Conservation (phyloP, 1,139 yeast species). For the Candida buenavistaensis region DNA sequence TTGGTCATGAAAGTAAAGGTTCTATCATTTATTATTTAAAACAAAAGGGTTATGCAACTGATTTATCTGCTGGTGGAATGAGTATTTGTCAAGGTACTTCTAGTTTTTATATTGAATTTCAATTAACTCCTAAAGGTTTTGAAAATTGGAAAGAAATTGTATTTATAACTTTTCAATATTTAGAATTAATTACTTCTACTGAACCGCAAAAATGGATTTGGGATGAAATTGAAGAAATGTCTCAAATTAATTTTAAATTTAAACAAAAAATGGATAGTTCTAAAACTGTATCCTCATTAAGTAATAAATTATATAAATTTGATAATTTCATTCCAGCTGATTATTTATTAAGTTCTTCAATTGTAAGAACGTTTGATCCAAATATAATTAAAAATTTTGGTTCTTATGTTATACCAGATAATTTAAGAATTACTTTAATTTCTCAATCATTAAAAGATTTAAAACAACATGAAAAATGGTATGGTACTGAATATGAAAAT, state of each 20-base stretch:
- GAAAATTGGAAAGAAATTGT: constrained; percentile 62
- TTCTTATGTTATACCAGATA: constrained; percentile 51
- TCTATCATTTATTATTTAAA: constrained; percentile 73
- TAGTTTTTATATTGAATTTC: constrained; percentile 65
- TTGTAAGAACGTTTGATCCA: constrained; percentile 61
- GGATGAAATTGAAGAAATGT: constrained; percentile 48
- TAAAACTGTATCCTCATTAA: constrained; percentile 54
- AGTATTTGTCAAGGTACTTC: constrained; percentile 71
- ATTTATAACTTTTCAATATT: constrained; percentile 65
- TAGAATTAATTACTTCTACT: constrained; percentile 49
- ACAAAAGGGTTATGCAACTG: constrained; percentile 72
- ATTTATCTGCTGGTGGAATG: constrained; percentile 72
- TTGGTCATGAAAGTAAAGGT: constrained; percentile 91
- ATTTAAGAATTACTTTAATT: constrained; percentile 60
- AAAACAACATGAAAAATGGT: constrained; percentile 70
- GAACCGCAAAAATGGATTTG: constrained; percentile 64
- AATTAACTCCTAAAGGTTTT: constrained; percentile 74
- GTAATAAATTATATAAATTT: constrained; percentile 43
- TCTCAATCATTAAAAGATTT: constrained; percentile 48
- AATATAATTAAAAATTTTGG: constrained; percentile 53
- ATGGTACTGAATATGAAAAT: constrained; percentile 76
- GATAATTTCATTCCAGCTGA: constrained; percentile 59
- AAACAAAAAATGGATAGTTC: constrained; percentile 67
- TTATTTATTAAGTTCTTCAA: constrained; percentile 55
- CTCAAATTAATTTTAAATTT: constrained; percentile 58